phyloP scores from a whole-genome alignment of 495 filamentous ascomycete species.

The Xylaria grammica region DNA sequence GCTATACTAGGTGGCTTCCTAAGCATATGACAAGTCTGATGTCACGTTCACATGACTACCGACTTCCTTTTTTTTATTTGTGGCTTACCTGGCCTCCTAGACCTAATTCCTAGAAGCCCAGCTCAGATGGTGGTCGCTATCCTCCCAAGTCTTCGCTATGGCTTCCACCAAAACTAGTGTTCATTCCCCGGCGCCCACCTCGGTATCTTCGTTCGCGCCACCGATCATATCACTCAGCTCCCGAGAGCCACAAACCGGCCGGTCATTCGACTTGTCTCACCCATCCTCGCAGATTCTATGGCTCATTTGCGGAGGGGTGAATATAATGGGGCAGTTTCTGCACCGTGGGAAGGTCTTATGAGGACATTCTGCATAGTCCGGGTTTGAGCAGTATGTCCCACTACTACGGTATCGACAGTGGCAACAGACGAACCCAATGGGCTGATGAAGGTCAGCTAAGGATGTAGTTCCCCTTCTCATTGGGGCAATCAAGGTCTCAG shows the following conservation, averaged over 20 bases:
- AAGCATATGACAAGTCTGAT: too few relatives aligned
- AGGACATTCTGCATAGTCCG: neutral
- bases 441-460: neutral
- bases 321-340: conserved; percentile 14
- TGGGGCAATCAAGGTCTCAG: neutral
- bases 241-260: neutral
- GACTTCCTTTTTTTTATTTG: neutral
- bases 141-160: neutral
- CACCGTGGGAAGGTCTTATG: conserved; percentile 8
- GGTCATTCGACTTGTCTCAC: neutral
- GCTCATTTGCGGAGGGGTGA: conserved; percentile 7
- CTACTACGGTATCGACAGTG: conserved; percentile 19
- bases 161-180: neutral
- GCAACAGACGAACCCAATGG: conserved; percentile 21
- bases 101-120: neutral
- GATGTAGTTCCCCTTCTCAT: neutral
- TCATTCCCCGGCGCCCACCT: too few relatives aligned
- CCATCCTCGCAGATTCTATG: neutral
- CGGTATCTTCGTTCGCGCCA: neutral
- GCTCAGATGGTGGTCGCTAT: neutral
- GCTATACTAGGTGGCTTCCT: too few relatives aligned
- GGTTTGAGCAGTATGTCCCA: conserved; percentile 17
- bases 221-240: neutral
- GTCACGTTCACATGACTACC: too few relatives aligned
- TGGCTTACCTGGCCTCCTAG: neutral